A percentile compares a stretch with the other conserved stretches of the same genome.
These are phyloP conservation scores for Strobilomyces dryophilus DNA, from an alignment of 768 basidiomycete genomes.

Conservation along the genomic window DNA sequence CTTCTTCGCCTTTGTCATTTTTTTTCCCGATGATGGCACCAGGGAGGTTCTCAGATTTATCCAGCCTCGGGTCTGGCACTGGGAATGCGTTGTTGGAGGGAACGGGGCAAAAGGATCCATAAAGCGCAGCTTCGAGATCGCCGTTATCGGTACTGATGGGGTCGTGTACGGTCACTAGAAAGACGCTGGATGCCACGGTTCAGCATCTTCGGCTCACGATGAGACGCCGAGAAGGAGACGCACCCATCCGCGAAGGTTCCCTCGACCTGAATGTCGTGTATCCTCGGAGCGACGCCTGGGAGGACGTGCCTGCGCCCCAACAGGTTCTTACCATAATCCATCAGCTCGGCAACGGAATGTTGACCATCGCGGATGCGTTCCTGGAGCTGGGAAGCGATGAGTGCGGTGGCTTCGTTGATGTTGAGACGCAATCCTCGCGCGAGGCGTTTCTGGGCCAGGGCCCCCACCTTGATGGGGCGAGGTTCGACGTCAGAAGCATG, in stretches of 20 bases:
- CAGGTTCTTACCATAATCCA: conserved; percentile 87
- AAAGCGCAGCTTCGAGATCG: conserved; percentile 78
- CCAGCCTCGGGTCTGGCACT: conserved; percentile 41
- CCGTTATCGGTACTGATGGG: conserved; percentile 86
- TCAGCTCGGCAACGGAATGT: conserved; percentile 83
- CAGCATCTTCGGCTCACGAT: neutral
- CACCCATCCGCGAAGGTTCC: conserved; percentile 89
- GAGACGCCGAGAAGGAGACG: conserved; percentile 14
- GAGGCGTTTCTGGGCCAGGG: conserved; percentile 89
- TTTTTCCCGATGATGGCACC: conserved; percentile 72
- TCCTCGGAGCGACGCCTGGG: conserved; percentile 65
- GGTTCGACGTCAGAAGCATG: neutral
- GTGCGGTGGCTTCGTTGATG: conserved; percentile 79
- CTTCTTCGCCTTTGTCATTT: too few relatives aligned
- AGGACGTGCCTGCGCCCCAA: conserved; percentile 89
- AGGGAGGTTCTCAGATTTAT: conserved; percentile 53
- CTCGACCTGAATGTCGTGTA: conserved; percentile 92
- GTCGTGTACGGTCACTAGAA: conserved; percentile 96
- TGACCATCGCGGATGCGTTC: conserved; percentile 91
- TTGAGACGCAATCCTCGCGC: conserved; percentile 91
- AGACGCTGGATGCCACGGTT: conserved; percentile 42
- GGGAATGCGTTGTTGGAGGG: conserved; percentile 69
- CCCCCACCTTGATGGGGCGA: conserved; percentile 55
- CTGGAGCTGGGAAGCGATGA: conserved; percentile 90
- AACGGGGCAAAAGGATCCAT: conserved; percentile 88